Conservation (phyloP, 352 stramenopile genomes). For the Blastocystis sp. region DNA sequence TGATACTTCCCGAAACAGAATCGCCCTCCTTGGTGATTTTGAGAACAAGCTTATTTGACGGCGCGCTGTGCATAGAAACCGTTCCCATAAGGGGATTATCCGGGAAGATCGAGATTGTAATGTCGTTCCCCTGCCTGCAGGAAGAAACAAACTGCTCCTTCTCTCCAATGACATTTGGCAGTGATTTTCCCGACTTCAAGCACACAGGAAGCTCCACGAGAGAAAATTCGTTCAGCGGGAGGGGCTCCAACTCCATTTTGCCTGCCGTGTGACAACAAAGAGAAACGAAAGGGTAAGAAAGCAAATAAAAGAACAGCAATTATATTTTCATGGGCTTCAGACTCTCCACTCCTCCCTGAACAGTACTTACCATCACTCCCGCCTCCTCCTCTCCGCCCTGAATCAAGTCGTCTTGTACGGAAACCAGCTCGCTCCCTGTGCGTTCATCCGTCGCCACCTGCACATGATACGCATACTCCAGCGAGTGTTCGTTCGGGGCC, state of each 20-base stretch:
- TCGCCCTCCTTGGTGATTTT: slow-evolving; percentile 12
- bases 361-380: background rate
- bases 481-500: slow-evolving; percentile 20
- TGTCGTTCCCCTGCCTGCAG: background rate
- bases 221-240: background rate
- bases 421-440: background rate
- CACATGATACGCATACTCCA: slow-evolving; percentile 58
- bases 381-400: background rate
- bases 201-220: background rate
- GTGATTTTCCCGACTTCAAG: background rate
- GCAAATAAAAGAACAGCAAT: background rate
- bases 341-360: background rate
- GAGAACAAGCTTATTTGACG: slow-evolving; percentile 25
- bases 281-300: background rate
- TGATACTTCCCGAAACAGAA: background rate
- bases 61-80: background rate
- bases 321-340: slow-evolving; percentile 37
- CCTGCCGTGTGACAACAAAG: too few relatives aligned
- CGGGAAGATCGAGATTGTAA: background rate
- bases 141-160: background rate
- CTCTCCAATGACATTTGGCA: background rate
- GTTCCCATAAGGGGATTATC: slow-evolving; percentile 28
- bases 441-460: slow-evolving; percentile 57
- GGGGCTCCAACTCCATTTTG: background rate
- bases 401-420: slow-evolving; percentile 13